Percentiles rank a stretch among this genome's conserved stretches.
phyloP scores from a whole-genome alignment of 1,284 basidiomycete species.

The Trametes versicolor region DNA sequence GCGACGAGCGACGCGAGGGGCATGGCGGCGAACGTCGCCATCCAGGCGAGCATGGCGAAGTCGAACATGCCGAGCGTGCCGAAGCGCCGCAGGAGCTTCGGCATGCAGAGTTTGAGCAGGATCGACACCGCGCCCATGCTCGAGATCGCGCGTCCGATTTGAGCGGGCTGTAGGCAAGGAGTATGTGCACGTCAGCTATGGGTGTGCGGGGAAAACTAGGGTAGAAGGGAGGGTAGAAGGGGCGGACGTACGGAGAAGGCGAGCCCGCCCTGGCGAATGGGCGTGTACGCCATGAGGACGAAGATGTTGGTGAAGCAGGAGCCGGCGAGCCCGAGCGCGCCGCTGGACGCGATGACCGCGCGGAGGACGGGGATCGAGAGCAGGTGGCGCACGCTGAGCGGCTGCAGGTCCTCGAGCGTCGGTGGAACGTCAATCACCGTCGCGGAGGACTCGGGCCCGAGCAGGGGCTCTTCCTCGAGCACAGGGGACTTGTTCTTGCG shows the following conservation, averaged over 20 bases:
- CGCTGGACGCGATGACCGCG: slow-evolving; percentile 63
- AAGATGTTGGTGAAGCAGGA: slow-evolving; percentile 72
- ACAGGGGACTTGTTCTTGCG: slow-evolving; percentile 25
- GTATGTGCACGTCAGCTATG: neutral
- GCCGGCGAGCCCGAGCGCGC: slow-evolving; percentile 62
- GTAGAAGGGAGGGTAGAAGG: neutral
- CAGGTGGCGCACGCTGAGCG: slow-evolving; percentile 46
- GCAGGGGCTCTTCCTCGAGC: slow-evolving; percentile 26
- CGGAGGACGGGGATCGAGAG: slow-evolving; percentile 61
- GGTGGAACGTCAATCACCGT: slow-evolving; percentile 24
- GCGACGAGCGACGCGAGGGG: slow-evolving; percentile 46
- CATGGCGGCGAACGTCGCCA: slow-evolving; percentile 47
- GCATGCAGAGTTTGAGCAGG: slow-evolving; percentile 49
- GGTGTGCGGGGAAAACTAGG: neutral
- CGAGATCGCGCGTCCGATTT: slow-evolving; percentile 70
- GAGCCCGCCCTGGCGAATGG: slow-evolving; percentile 64
- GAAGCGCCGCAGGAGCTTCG: slow-evolving; percentile 46
- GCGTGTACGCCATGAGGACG: slow-evolving; percentile 71
- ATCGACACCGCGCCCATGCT: slow-evolving; percentile 49
- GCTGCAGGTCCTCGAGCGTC: slow-evolving; percentile 24
- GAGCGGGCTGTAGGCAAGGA: slow-evolving; percentile 51
- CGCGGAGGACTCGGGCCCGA: slow-evolving; percentile 26
- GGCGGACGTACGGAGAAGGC: slow-evolving; percentile 58
- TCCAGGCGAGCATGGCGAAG: slow-evolving; percentile 47
- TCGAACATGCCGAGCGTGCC: slow-evolving; percentile 46